Base-by-base conservation (phyloP, 805 yeast genomes). In the Teunomyces kruisii region DNA sequence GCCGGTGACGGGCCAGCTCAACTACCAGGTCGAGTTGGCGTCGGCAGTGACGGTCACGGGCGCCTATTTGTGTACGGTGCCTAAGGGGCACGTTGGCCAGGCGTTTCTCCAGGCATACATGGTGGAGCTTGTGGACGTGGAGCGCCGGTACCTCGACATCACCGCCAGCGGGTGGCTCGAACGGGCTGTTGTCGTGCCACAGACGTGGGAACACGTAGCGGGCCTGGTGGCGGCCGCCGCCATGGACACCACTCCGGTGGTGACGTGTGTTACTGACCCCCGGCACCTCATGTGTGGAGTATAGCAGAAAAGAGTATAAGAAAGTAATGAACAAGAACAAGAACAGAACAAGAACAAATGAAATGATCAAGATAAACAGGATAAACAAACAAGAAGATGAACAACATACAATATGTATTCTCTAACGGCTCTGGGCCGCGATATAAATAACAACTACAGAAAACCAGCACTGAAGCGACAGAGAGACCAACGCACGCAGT, bases 21-120 rank as follows among this genome's bases (percentile, higher is more conserved):
- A 31, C 27, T 44, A 40, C 16, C 22, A 16, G 19, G 4, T 43
- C 12, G 29, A 32, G 33, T 19, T 49, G 6, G 44, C 42, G 2
- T 32, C 54, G 9, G 22, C 51, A 10, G 30, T 45, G 12, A 36
- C 55, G 7, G 19, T 56, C 2, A 22, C 44, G 7, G 54, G 45
- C 1, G 13, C 52, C 2, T 60, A 53, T 33, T 32, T 44, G 7
- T 60, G 65, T 33, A 39, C 33, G 6, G 46, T 58, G 15, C 46
- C 49, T 0, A 47, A 51, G 10, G 59, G 59, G 8, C 13, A 42
- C n/a, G 47, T 52, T 2, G 65, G 62, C 12, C 62, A 59, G 48
- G 45, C 56, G 26, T 52, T 54, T 41, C 29, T 57, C 27, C 57
- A 47, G 37, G 57, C 61, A 5, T 47, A 43, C n/a, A 49, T 48